These are phyloP conservation scores for Chrysopogon serrulatus DNA, from an alignment of 176 grass and related monocot species.

Conservation along the genomic window DNA sequence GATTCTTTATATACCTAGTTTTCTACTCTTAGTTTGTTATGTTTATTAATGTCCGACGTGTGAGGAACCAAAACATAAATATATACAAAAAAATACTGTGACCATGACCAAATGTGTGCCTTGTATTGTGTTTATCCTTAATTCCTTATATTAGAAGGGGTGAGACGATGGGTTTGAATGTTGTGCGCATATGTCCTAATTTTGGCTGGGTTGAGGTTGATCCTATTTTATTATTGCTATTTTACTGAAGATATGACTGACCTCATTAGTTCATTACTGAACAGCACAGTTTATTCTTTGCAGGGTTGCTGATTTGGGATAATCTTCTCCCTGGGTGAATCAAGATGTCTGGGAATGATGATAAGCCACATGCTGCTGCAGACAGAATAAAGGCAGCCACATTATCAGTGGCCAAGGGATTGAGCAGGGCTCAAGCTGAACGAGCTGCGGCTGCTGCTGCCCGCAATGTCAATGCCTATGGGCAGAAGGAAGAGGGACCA, in stretches of 20 bases:
- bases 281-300: not conserved
- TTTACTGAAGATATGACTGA: not conserved
- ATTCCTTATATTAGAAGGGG: not conserved
- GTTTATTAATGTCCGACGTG: not conserved
- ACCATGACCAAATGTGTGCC: not conserved
- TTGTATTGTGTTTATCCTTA: not conserved
- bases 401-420: slow-evolving; percentile 60
- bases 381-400: slow-evolving; percentile 59
- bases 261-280: not conserved
- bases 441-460: slow-evolving; percentile 47
- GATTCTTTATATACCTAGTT: not conserved
- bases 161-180: not conserved
- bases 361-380: slow-evolving; percentile 34
- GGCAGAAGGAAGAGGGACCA: slow-evolving; percentile 83
- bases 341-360: slow-evolving; percentile 64
- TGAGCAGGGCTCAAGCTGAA: slow-evolving; percentile 81
- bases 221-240: not conserved
- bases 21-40: not conserved
- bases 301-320: slow-evolving; percentile 6
- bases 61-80: not conserved
- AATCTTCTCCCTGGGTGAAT: not conserved
- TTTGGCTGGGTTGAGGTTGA: not conserved
- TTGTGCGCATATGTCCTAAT: not conserved
- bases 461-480: slow-evolving; percentile 83
- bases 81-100: not conserved